These are phyloP conservation scores for Heimioporus sp. DNA, from an alignment of 768 basidiomycete species.

Conservation along the genomic window DNA sequence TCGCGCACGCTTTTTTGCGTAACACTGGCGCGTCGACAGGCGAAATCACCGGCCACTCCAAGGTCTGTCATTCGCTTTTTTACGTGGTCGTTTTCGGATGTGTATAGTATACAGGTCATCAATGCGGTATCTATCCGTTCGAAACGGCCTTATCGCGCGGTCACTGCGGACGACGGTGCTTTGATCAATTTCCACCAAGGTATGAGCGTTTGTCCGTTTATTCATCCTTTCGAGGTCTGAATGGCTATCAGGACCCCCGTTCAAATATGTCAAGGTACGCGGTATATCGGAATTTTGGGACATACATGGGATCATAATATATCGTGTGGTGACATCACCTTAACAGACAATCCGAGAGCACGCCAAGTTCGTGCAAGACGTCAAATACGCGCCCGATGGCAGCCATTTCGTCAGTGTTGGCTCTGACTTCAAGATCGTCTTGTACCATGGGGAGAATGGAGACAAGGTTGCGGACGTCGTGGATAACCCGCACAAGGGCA, in stretches of 20 bases:
- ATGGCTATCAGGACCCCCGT: conserved; percentile 61
- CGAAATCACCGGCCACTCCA: conserved; percentile 87
- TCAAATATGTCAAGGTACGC: conserved; percentile 80
- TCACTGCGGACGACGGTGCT: conserved; percentile 84
- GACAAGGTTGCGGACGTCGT: conserved; percentile 70
- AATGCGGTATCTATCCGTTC: conserved; percentile 88
- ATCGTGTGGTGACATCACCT: neutral
- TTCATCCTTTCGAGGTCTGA: neutral
- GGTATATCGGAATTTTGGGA: too few relatives aligned
- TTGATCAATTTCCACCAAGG: conserved; percentile 82
- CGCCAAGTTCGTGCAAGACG: conserved; percentile 89
- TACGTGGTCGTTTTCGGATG: neutral
- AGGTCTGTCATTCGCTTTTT: conserved; percentile 44
- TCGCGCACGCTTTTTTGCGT: conserved; percentile 80
- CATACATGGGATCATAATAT: neutral
- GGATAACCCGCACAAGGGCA: conserved; percentile 70
- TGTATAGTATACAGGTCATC: conserved; percentile 49
- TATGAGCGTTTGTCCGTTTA: conserved; percentile 17
- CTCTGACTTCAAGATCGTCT: conserved; percentile 80
- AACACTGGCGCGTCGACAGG: conserved; percentile 84
- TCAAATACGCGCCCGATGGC: conserved; percentile 80
- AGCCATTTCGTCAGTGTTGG: conserved; percentile 86
- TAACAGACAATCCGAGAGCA: conserved; percentile 79
- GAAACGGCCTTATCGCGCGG: conserved; percentile 89
- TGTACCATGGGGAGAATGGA: conserved; percentile 90